Evolutionary conservation across 1,139 yeast species (phyloP), one percentile per base, ranked within the genome.

Genomic region (Martiniozyma asiatica): DNA sequence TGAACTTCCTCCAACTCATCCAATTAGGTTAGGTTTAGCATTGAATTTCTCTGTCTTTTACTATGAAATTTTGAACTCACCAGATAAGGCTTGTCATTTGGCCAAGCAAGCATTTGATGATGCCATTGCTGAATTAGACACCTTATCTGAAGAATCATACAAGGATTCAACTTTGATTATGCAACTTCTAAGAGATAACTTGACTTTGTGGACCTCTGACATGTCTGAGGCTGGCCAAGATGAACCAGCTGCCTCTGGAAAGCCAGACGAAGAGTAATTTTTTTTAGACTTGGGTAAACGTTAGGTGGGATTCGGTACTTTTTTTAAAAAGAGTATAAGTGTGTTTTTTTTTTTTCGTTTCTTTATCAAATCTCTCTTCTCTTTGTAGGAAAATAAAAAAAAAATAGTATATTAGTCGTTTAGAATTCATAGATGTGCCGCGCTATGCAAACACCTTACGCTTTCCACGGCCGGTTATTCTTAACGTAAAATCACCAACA

Each of bases 41-140:
- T 76, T 89, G 60, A 89, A 89, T 66, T 89, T 89, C 68, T 84
- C 96, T 32, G 98, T 89, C 41, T 89, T 89, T 67, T 89, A 89
- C 72, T 89, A 89, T 58, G 98, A 89, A 68, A 89, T 89, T 55
- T 79, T 87, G 63, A 85, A 85, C 63, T 84, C 96, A 38, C 97
- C 97, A 49, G 96, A 85, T 61, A 84, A 93, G 59, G 98, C 98
- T 47, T 89, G 98, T 59, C 94, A 85, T 58, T 72, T 89, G 61
- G 98, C 98, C 50, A 89, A 89, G 63, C 95, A 87, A 68, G 97
- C 98, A 31, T 89, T 89, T 50, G 97, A 89, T 58, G 98, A 89
- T 56, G 98, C 98, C 42, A 93, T 89, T 58, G 95, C 97, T 47
- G 98, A 89, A 65, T 75, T 89, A 58, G 97, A 89, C 65, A 82